Evolutionary conservation across 2,329 filamentous ascomycete genomes (phyloP), one percentile per base, ranked within the genome.

Genomic region (Aspergillus novoparasiticus): DNA sequence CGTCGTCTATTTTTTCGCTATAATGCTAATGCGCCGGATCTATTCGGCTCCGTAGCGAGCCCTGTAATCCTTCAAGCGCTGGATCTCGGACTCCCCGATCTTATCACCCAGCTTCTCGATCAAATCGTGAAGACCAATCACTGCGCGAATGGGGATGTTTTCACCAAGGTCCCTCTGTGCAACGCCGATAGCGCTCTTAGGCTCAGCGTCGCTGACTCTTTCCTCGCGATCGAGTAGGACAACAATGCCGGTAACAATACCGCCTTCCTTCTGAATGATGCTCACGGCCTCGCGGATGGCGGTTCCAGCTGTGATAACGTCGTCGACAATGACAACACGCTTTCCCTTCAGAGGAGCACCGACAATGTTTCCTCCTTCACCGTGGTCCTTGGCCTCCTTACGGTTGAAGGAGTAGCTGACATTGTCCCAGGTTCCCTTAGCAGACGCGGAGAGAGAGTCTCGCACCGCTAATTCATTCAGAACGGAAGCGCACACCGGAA

Each of bases 311-410:
- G 94, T 97, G 73, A 98, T 94, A 62, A 99, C 94, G 80, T 98
- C 95, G 82, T 99, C 95, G 46, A 99, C 90, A 70, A 99, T 91
- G 39, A 99, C 84, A 19, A 97, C 88, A 64, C 86, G 87, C 85
- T 95, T 94, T 59, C 92, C 94, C 80, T 91, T 90, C 73, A 98
- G 83, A 8, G 90, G 86, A 34, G 93, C 91, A 12, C 95, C 95
- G 16, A 98, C 94, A 72, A 98, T 96, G 76, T 87, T 91, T 51
- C 95, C 94, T 39, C 94, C 94, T 80, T 99, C 95, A 51, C 95
- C 94, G 78, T 98, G 94, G 74, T 93, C 91, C 84, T 98, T 98
- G 73, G 90, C 91, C 81, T 98, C 95, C 82, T 98, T 98, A 74
- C 95, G 88, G 81, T 98, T 96, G 81, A 96, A 98, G 39, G 89